Evolutionary conservation across 352 stramenopile genomes (phyloP), one percentile per base, ranked within the genome.

Genomic region (Phytopythium montanum): DNA sequence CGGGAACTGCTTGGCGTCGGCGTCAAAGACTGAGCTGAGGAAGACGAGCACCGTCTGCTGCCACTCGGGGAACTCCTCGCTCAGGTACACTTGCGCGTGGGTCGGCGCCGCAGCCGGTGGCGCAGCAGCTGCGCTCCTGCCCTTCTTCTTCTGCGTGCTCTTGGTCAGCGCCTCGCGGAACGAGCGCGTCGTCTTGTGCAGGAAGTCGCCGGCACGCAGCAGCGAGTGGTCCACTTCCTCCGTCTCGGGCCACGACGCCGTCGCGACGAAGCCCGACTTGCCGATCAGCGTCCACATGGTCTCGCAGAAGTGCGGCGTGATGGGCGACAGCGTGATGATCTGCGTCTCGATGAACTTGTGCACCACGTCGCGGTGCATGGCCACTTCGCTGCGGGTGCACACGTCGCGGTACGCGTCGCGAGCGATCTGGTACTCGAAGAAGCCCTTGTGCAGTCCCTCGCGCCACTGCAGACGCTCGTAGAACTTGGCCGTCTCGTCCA

Each of bases 361-460:
- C 66, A 98, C 83, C 44, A 99, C 83, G 31, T 95, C 87, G 52
- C 85, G 78, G 71, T 99, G 92, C 87, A 99, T 97, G 14, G 87
- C 59, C 41, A 85, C 72, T 57, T 90, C 73, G 46, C 85, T 81
- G 59, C 86, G 86, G 23, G 42, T 49, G 75, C 96, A 99, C 59
- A 97, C 98, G 73, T 98, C 96, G 67, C 97, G 91, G 83, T 99
- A 99, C 59, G 93, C 81, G 76, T 99, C 97, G 54, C 97, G 90
- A 34, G 96, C 96, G 65, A 98, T 94, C 73, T 99, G 93, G 81
- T 99, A 97, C 66, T 99, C 96, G 69, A 98, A 99, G 87, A 98
- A 99, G 51, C 95, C 96, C n/a, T 88, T 79, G 76, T 99, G 96
- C 25, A 99, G 79, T 53, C 97, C 98, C 60, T 99, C 97, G 54